Conservation (phyloP, 2,329 filamentous ascomycete genomes). For the Orbilia quercus region DNA sequence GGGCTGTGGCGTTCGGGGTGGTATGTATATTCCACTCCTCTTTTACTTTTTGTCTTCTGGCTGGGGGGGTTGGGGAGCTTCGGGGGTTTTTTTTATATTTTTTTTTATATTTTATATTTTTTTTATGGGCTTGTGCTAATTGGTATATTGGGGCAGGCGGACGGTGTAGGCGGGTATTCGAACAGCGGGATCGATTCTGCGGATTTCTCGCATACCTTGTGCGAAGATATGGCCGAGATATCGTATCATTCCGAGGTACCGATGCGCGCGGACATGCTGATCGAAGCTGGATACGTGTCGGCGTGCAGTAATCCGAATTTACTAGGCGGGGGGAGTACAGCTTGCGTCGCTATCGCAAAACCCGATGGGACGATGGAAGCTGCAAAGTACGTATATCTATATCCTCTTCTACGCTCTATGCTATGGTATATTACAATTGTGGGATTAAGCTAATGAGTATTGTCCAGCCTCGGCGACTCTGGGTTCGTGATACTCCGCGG, state of each 20-base stretch:
- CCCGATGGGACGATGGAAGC: conserved; percentile 81
- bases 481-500: conserved; percentile 88
- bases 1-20: conserved; percentile 83
- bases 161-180: conserved; percentile 95
- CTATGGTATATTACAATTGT: conserved; percentile 32
- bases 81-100: conserved; percentile 6
- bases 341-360: conserved; percentile 82
- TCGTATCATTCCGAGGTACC: conserved; percentile 71
- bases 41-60: neutral
- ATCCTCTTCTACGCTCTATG: conserved; percentile 16
- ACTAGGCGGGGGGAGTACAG: conserved; percentile 87
- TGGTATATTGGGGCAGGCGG: conserved; percentile 67
- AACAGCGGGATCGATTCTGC: conserved; percentile 92
- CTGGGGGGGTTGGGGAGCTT: no score
- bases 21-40: conserved; percentile 52
- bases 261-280: conserved; percentile 67
- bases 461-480: conserved; percentile 80
- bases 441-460: conserved; percentile 24
- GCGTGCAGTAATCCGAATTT: conserved; percentile 80
- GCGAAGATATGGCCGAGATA: conserved; percentile 87
- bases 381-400: conserved; percentile 73
- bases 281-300: conserved; percentile 85
- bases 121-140: neutral
- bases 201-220: conserved; percentile 93
- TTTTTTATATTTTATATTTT: conserved; percentile 12